Evolutionary conservation across 345 rosid species (phyloP).

Genomic region (Boechera stricta): DNA sequence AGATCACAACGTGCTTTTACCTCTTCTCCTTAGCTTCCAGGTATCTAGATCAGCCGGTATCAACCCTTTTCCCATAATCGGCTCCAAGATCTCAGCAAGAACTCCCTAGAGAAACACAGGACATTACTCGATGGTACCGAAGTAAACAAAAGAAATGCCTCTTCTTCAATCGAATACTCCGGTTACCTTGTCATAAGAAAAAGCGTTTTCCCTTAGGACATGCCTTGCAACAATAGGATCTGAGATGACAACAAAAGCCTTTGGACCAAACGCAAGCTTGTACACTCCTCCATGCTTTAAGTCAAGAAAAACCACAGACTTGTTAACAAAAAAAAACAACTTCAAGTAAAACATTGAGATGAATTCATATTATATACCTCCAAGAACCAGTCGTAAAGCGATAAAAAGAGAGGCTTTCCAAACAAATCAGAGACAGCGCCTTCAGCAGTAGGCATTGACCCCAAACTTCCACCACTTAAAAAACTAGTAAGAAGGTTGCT

Average conservation of each 20-base stretch:
- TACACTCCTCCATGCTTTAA: slow-evolving; percentile 91
- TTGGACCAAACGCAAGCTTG: slow-evolving; percentile 98
- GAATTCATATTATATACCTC: slow-evolving; percentile 55
- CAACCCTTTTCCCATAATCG: slow-evolving; percentile 98
- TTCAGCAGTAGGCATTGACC: slow-evolving; percentile 88
- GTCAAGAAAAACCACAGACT: not conserved
- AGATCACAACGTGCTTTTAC: slow-evolving; percentile 48
- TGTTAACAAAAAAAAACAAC: not conserved
- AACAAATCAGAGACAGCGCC: slow-evolving; percentile 94
- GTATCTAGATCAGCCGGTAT: slow-evolving; percentile 95
- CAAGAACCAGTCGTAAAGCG: slow-evolving; percentile 87
- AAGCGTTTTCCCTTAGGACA: slow-evolving; percentile 84
- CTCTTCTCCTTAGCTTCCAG: slow-evolving; percentile 97
- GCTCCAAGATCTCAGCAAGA: slow-evolving; percentile 96
- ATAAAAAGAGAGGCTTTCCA: slow-evolving; percentile 81
- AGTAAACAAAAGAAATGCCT: not conserved
- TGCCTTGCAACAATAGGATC: slow-evolving; percentile 89
- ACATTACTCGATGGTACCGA: not conserved
- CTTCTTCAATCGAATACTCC: not conserved
- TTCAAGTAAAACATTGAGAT: slow-evolving; percentile 9
- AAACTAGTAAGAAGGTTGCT: slow-evolving; percentile 86
- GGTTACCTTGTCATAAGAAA: slow-evolving; percentile 86
- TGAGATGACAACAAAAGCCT: slow-evolving; percentile 94
- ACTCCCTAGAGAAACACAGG: slow-evolving; percentile 64
- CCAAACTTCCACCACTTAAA: slow-evolving; percentile 78